These are phyloP conservation scores for baker's yeast (Saccharomyces cerevisiae) DNA, from an alignment of 805 yeast genomes.

Conservation along the genomic window DNA sequence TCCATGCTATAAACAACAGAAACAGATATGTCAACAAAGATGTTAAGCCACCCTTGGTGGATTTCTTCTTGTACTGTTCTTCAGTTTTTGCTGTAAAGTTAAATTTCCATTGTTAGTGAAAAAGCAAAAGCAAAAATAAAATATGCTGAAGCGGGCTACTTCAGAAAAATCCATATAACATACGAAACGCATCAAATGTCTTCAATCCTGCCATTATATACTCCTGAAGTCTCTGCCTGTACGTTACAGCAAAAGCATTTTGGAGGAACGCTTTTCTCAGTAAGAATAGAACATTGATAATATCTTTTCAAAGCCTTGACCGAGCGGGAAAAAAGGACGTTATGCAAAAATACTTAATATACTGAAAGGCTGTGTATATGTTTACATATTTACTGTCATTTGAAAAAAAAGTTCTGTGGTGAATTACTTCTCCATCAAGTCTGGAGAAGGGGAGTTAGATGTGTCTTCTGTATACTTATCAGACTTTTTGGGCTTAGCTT, in stretches of 20 bases:
- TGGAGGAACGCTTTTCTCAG: background rate
- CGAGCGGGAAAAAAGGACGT: constrained; percentile 1
- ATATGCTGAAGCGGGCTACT: background rate
- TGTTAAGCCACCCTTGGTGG: constrained; percentile 69
- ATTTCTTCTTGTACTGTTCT: constrained; percentile 61
- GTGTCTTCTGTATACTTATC: background rate
- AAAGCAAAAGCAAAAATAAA: background rate
- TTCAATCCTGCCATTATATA: constrained; percentile 33
- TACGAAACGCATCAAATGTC: constrained; percentile 67
- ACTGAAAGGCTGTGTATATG: background rate
- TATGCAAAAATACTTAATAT: background rate
- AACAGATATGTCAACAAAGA: constrained; percentile 56
- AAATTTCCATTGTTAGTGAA: background rate
- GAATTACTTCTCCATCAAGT: background rate
- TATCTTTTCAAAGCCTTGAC: background rate
- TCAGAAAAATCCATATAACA: constrained; percentile 21
- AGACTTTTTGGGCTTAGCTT: constrained; percentile 1
- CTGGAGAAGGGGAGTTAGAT: background rate
- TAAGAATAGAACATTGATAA: background rate
- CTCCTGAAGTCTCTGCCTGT: background rate
- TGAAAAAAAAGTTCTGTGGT: background rate
- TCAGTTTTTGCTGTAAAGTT: constrained; percentile 51
- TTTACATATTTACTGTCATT: background rate
- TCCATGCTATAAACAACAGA: constrained; percentile 65
- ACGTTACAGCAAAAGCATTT: background rate